These are phyloP conservation scores for Ceratobasidium sp. DNA, from an alignment of 1,284 basidiomycete species.

Conservation along the genomic window DNA sequence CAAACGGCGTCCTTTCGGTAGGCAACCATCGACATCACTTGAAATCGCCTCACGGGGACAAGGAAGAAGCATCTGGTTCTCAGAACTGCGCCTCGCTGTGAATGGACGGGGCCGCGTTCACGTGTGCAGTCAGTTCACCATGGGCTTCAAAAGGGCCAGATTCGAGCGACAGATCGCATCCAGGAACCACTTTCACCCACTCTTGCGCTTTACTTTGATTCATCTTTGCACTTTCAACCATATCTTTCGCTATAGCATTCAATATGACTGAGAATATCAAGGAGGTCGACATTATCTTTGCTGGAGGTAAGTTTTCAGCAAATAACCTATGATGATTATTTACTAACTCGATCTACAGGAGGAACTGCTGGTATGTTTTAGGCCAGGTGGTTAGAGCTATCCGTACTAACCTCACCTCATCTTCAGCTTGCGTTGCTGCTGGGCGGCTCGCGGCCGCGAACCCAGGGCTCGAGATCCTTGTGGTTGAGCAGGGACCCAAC, in stretches of 20 bases:
- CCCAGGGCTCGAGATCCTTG: conserved; percentile 28
- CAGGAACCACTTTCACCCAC: neutral
- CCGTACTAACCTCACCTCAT: neutral
- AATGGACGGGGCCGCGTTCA: neutral
- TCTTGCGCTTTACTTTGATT: neutral
- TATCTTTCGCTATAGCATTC: neutral
- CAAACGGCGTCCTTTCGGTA: too few species aligned
- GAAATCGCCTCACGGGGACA: too few species aligned
- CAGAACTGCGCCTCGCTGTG: too few species aligned
- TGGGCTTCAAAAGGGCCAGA: neutral
- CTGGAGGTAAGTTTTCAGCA: conserved; percentile 2
- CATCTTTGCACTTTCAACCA: neutral
- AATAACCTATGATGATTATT: neutral
- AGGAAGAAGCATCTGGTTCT: too few species aligned
- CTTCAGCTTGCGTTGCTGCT: conserved; percentile 34
- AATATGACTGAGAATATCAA: conserved; percentile 10
- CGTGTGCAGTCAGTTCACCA: conserved; percentile 13
- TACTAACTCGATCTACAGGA: neutral
- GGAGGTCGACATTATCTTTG: conserved; percentile 26
- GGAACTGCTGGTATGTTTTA: conserved; percentile 11
- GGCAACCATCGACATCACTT: too few species aligned
- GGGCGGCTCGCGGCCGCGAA: conserved; percentile 35
- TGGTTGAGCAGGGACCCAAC: conserved; percentile 34
- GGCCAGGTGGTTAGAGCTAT: neutral
- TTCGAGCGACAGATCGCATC: neutral